Conservation (phyloP, 768 basidiomycete species). For the Leccinum imitatum region DNA sequence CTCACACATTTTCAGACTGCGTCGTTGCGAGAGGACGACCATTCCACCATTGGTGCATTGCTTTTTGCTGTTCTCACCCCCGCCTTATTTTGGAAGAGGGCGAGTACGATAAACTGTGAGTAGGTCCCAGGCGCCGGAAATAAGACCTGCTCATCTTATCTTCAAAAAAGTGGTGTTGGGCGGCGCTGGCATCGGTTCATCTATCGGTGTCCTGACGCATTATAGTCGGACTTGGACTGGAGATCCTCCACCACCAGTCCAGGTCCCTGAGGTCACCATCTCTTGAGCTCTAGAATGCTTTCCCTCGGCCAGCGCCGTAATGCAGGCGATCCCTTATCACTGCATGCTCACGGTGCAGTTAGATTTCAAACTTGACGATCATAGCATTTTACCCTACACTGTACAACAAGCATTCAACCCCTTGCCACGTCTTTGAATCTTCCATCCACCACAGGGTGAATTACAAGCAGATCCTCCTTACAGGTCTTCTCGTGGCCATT, state of each 20-base stretch:
- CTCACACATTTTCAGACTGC: conserved; percentile 43
- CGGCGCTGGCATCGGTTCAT: conserved; percentile 67
- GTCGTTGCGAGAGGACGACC: conserved; percentile 65
- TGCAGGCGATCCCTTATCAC: neutral
- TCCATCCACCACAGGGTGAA: conserved; percentile 67
- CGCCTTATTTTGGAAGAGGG: conserved; percentile 72
- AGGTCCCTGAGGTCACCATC: conserved; percentile 34
- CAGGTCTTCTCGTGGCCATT: conserved; percentile 16
- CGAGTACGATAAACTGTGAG: conserved; percentile 58
- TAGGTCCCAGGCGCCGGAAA: conserved; percentile 17
- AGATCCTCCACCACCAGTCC: conserved; percentile 44
- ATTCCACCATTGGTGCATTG: conserved; percentile 71
- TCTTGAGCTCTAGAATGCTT: conserved; percentile 8
- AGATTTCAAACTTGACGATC: neutral
- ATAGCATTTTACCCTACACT: conserved; percentile 10
- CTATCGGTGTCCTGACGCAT: conserved; percentile 58
- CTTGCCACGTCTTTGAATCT: conserved; percentile 57
- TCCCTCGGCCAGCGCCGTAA: neutral
- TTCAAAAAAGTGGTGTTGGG: conserved; percentile 59
- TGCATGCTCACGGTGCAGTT: neutral
- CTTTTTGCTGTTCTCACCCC: conserved; percentile 64
- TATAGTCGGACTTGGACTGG: conserved; percentile 53
- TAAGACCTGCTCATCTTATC: neutral
- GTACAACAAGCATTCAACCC: conserved; percentile 12
- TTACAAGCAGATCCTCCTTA: conserved; percentile 52